A percentile compares a stretch with the other conserved stretches of the same genome.
Evolutionary conservation across 23 red algal genomes (phyloP).

Genomic region (Gracilaria domingensis): DNA sequence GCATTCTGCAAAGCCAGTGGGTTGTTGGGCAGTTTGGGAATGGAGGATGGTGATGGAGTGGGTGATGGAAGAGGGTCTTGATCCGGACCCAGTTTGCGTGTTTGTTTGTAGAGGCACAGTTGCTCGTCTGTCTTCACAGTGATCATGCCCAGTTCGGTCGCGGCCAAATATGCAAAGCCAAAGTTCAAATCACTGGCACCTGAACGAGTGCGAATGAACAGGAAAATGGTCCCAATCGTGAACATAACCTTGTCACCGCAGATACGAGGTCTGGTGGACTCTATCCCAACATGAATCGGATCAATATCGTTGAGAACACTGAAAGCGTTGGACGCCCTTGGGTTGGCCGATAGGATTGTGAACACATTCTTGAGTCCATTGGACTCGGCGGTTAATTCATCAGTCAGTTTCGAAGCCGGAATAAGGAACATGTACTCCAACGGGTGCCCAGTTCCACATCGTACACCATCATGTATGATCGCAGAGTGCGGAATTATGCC

Average conservation of each 20-base stretch:
- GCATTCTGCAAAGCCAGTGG: constrained; percentile 33
- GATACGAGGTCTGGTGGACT: constrained; percentile 32
- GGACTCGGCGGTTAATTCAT: constrained; percentile 23
- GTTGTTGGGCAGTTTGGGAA: constrained; percentile 18
- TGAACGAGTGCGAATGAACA: constrained; percentile 36
- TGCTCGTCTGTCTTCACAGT: constrained; percentile 45
- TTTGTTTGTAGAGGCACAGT: constrained; percentile 69
- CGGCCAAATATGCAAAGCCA: constrained; percentile 48
- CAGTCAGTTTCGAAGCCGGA: constrained; percentile 29
- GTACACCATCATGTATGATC: constrained; percentile 46
- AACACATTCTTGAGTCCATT: constrained; percentile 33
- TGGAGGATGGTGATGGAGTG: constrained; percentile 32
- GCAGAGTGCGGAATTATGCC: constrained; percentile 34
- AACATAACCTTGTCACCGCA: constrained; percentile 43
- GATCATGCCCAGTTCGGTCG: constrained; percentile 52
- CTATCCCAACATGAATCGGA: constrained; percentile 57
- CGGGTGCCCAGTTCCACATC: constrained; percentile 36
- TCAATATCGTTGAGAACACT: constrained; percentile 51
- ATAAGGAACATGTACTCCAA: constrained; percentile 58
- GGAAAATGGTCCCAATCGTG: constrained; percentile 32
- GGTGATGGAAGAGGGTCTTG: constrained; percentile 38
- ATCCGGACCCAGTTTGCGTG: constrained; percentile 46
- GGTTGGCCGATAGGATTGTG: constrained; percentile 31
- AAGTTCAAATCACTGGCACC: constrained; percentile 53
- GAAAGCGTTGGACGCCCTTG: constrained; percentile 49